These are phyloP conservation scores for Colletotrichum destructivum DNA, from an alignment of 2,329 filamentous ascomycete species.

Conservation along the genomic window DNA sequence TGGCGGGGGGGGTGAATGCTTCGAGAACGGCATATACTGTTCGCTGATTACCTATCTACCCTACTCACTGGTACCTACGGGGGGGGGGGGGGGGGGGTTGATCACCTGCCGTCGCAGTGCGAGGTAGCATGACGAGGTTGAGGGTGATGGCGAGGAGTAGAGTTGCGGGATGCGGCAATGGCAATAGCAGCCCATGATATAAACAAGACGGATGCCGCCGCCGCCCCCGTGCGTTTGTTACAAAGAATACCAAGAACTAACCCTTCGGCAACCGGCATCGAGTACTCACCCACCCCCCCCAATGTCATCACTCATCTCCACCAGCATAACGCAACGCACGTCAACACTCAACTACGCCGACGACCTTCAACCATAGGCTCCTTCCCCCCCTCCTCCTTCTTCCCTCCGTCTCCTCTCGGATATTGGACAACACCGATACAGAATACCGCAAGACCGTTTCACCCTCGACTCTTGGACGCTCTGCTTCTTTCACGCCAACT, in stretches of 20 bases:
- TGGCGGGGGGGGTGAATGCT: conserved; percentile 19
- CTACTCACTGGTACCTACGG: too few relatives aligned
- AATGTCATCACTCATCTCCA: conserved; percentile 31
- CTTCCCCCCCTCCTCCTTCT: background rate
- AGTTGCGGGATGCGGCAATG: background rate
- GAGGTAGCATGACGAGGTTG: background rate
- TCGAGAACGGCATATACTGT: too few relatives aligned
- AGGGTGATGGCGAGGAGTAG: background rate
- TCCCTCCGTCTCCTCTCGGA: background rate
- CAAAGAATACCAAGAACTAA: background rate
- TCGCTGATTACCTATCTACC: background rate
- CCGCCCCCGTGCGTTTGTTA: background rate
- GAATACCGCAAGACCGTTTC: conserved; percentile 8
- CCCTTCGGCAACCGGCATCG: too few relatives aligned
- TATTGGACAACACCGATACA: background rate
- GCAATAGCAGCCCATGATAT: conserved; percentile 26
- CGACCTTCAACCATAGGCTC: conserved; percentile 2
- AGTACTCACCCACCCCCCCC: background rate
- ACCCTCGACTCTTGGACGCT: background rate
- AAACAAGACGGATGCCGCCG: conserved; percentile 31
- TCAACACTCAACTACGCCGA: conserved; percentile 28
- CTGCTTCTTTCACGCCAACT: conserved; percentile 20
- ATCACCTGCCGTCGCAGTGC: background rate
- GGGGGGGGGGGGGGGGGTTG: too few relatives aligned
- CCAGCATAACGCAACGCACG: conserved; percentile 29